Evolutionary conservation across 208 protist genomes (phyloP).

Genomic region (Trichomonas tenax): DNA sequence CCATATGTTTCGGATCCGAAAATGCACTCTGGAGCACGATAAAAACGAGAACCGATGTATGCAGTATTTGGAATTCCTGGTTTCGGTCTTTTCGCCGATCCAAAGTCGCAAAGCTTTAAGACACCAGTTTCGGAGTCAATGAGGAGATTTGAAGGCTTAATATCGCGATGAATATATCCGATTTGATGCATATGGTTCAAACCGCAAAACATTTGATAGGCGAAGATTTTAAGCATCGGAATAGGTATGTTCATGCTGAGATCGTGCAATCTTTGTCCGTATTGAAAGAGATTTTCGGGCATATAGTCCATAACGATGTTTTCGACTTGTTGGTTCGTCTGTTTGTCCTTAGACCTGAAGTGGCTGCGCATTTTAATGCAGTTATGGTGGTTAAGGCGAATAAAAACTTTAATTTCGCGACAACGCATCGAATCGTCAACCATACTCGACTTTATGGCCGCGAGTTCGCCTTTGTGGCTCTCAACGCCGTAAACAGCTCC

Average conservation of each 20-base stretch:
- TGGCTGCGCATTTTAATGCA: not conserved
- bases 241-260: conserved; percentile 38
- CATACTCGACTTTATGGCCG: not conserved
- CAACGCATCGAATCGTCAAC: not conserved
- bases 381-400: not conserved
- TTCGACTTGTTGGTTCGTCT: conserved; percentile 69
- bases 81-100: conserved; percentile 47
- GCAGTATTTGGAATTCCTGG: conserved; percentile 62
- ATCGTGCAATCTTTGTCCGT: conserved; percentile 65
- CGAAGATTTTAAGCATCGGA: conserved; percentile 51
- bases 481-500: not conserved
- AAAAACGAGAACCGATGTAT: conserved; percentile 79
- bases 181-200: conserved; percentile 80
- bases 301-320: conserved; percentile 96
- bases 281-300: conserved; percentile 73
- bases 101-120: conserved; percentile 87
- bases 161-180: conserved; percentile 72
- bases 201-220: conserved; percentile 83
- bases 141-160: conserved; percentile 77
- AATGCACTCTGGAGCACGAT: conserved; percentile 74
- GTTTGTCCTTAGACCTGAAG: not conserved
- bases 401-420: not conserved
- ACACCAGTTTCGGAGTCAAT: conserved; percentile 59
- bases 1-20: conserved; percentile 77
- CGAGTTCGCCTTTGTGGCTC: not conserved